Base-by-base conservation (phyloP, 192 early-diverging fungal species). In the Podila verticillata region DNA sequence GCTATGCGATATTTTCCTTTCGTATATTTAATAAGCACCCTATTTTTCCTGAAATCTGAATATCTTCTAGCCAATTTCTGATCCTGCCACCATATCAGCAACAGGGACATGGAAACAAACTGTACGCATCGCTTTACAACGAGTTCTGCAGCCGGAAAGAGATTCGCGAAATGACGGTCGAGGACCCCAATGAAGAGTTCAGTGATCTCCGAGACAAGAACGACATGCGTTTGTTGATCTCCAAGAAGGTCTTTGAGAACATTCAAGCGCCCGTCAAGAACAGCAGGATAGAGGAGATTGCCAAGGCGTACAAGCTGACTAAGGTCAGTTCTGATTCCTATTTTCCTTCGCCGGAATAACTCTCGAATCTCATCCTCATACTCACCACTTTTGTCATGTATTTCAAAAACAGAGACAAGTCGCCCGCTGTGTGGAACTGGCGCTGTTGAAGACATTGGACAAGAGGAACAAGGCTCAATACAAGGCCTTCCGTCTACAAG, bases 181-280 rank as follows among this genome's bases (percentile, higher is more conserved):
- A 99, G 80, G 96, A 97, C 75, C 96, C 96, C 6, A 97, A 95
- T 73, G 96, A 97, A 61, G 89, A 85, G 1, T 99, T 97, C 73
- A 86, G 86, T 61, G 93, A 93, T 67, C 77, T 99, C 80, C 89
- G 97, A 5, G 97, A 99, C 65, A 88, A 89, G 68, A 91, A 91
- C 73, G 97, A 97, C 74, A 81, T 96, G 81, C 82, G 85, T 30
- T 81, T 82, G 28, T 83, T 98, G 54, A 66, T 89, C 8, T 65
- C 86, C 1, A 79, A 86, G 10, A 79, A 84, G 7, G 89, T 85
- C 4, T 92, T 94, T 57, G 87, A 88, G 29, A 85, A 86, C 7
- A 59, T 96, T 7, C 57, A 78, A 30, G 84, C 88, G 9, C 93
- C 94, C 7, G 87, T 98, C 5, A 64, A 72, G 10, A 56, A 68